Conservation (phyloP, 2,329 filamentous ascomycete species). For the Rhytidhysteron rufulum region DNA sequence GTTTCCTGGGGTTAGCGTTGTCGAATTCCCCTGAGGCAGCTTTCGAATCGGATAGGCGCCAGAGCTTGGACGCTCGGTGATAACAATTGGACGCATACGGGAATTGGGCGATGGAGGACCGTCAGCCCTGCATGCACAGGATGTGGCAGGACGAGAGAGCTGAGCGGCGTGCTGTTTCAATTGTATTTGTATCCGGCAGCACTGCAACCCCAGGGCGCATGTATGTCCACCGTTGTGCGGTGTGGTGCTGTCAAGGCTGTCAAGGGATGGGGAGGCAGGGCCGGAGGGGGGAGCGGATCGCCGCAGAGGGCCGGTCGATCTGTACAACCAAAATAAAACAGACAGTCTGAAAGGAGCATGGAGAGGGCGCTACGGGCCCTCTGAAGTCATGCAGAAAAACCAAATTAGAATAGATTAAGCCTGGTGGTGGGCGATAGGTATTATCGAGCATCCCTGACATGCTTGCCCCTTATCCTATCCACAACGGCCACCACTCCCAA, state of each 20-base stretch:
- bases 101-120: constrained; percentile 13
- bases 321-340: constrained; percentile 22
- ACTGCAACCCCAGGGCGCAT: constrained; percentile 2
- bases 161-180: constrained; percentile 9
- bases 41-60: constrained; percentile 9
- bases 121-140: constrained; percentile 16
- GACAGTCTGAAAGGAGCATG: constrained; percentile 19
- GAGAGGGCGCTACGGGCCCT: constrained; percentile 17
- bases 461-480: constrained; percentile 17
- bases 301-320: no score
- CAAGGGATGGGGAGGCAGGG: constrained; percentile 1
- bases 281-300: neutral
- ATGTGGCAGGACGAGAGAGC: constrained; percentile 6
- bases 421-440: constrained; percentile 30
- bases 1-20: constrained; percentile 11
- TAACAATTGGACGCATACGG: constrained; percentile 20
- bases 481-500: constrained; percentile 11
- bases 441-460: constrained; percentile 21
- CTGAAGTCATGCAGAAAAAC: constrained; percentile 30
- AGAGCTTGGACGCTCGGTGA: constrained; percentile 22
- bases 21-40: constrained; percentile 3
- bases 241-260: neutral
- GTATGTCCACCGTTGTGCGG: neutral
- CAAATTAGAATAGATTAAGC: constrained; percentile 32
- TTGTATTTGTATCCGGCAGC: constrained; percentile 9